phyloP scores from a whole-genome alignment of 1,139 yeast genomes.

The Kodamaea derodonti region DNA sequence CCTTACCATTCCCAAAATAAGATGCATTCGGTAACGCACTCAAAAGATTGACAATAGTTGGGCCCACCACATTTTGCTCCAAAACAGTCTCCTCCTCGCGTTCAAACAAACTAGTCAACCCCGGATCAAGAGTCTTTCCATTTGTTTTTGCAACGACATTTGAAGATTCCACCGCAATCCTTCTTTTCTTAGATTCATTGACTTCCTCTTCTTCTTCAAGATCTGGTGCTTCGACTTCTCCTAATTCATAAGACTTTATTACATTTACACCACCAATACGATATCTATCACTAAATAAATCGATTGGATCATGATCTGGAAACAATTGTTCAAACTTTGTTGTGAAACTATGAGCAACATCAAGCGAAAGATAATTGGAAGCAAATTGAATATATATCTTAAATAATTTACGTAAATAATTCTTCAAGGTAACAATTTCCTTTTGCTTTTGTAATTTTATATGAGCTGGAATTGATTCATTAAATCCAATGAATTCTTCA shows the following conservation, averaged over 20 bases:
- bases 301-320: constrained; percentile 52
- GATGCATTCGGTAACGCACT: constrained; percentile 51
- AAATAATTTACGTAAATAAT: constrained; percentile 23
- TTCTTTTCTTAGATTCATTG: constrained; percentile 20
- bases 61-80: constrained; percentile 38
- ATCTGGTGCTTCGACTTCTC: constrained; percentile 21
- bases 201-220: constrained; percentile 8
- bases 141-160: background rate
- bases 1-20: constrained; percentile 40
- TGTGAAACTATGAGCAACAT: constrained; percentile 64
- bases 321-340: constrained; percentile 62
- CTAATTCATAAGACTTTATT: constrained; percentile 42
- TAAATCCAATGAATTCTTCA: constrained; percentile 13
- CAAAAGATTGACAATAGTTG: constrained; percentile 50
- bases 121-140: background rate
- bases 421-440: constrained; percentile 21
- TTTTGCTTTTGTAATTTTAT: constrained; percentile 16
- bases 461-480: constrained; percentile 20
- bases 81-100: constrained; percentile 6
- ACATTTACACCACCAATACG: constrained; percentile 40
- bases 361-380: constrained; percentile 57
- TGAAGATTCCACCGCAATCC: constrained; percentile 6
- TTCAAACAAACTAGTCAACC: constrained; percentile 4
- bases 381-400: constrained; percentile 30
- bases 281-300: constrained; percentile 44